Conservation (phyloP, 352 stramenopile species). For the Aphanomyces cochlioides region DNA sequence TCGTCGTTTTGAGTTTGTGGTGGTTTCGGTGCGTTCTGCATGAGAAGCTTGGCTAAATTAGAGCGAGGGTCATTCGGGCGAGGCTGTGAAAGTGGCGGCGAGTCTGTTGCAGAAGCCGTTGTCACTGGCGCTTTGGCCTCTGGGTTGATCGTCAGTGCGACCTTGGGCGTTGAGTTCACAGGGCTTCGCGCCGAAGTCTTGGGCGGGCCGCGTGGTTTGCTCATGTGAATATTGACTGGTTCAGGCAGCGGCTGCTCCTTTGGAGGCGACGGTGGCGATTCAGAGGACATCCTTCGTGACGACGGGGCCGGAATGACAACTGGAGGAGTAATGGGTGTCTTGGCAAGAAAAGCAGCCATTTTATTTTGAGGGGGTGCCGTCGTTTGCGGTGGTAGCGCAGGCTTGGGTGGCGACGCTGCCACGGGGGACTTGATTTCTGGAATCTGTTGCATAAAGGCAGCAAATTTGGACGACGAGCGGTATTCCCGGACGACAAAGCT, state of each 20-base stretch:
- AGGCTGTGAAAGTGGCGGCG: background rate
- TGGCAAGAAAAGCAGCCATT: slow-evolving; percentile 18
- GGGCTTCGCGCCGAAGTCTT: slow-evolving; percentile 13
- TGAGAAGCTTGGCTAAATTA: slow-evolving; percentile 17
- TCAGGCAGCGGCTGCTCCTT: background rate
- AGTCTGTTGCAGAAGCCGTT: background rate
- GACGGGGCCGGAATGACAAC: slow-evolving; percentile 17
- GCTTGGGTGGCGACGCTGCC: background rate
- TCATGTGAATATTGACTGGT: background rate
- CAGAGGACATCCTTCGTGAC: slow-evolving; percentile 7
- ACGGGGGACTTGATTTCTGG: background rate
- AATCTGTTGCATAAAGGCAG: slow-evolving; percentile 15
- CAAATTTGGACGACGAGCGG: slow-evolving; percentile 30
- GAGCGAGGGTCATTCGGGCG: background rate
- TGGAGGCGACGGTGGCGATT: background rate
- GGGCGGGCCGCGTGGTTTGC: slow-evolving; percentile 12
- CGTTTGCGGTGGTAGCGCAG: background rate
- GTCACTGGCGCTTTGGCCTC: background rate
- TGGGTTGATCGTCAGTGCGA: background rate
- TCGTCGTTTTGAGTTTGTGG: slow-evolving; percentile 36
- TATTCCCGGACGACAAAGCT: slow-evolving; percentile 24
- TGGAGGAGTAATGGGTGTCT: slow-evolving; percentile 16
- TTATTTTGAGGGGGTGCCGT: background rate
- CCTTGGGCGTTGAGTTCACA: background rate
- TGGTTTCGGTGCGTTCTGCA: slow-evolving; percentile 32